Conservation (phyloP, 2,329 filamentous ascomycete species). For the Teratosphaeria nubilosa region DNA sequence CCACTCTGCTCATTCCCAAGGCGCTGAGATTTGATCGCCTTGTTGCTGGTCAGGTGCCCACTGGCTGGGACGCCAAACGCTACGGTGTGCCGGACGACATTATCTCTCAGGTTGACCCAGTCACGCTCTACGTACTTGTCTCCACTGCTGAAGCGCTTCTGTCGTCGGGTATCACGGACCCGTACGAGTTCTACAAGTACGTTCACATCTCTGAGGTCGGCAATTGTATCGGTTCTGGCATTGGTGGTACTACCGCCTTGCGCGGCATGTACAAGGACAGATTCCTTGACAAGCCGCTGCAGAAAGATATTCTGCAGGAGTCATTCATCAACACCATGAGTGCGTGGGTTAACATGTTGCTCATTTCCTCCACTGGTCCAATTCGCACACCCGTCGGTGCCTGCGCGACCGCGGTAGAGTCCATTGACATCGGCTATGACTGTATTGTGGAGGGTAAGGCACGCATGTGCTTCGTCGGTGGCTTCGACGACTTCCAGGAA, state of each 20-base stretch:
- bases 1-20: slow-evolving; percentile 90
- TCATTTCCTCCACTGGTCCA: slow-evolving; percentile 90
- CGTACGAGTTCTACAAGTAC: slow-evolving; percentile 99
- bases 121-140: slow-evolving; percentile 89
- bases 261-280: slow-evolving; percentile 98
- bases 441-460: slow-evolving; percentile 98
- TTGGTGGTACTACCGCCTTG: slow-evolving; percentile 86
- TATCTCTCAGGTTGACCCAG: slow-evolving; percentile 91
- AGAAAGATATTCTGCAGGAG: slow-evolving; percentile 98
- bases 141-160: slow-evolving; percentile 87
- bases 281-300: slow-evolving; percentile 90
- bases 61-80: slow-evolving; percentile 90
- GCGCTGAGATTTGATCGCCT: slow-evolving; percentile 94
- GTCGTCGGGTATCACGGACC: slow-evolving; percentile 90
- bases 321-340: slow-evolving; percentile 99
- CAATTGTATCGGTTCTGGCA: slow-evolving; percentile 97
- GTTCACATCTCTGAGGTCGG: slow-evolving; percentile 96
- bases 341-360: slow-evolving; percentile 98
- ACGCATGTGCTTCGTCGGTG: slow-evolving; percentile 91
- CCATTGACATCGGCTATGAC: slow-evolving; percentile 93
- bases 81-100: slow-evolving; percentile 98
- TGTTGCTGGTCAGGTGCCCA: slow-evolving; percentile 92
- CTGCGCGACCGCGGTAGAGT: slow-evolving; percentile 94
- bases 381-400: slow-evolving; percentile 98
- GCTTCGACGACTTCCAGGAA: slow-evolving; percentile 98